phyloP scores from a whole-genome alignment of 2,329 filamentous ascomycete genomes.

The Trichophyton mentagrophytes region DNA sequence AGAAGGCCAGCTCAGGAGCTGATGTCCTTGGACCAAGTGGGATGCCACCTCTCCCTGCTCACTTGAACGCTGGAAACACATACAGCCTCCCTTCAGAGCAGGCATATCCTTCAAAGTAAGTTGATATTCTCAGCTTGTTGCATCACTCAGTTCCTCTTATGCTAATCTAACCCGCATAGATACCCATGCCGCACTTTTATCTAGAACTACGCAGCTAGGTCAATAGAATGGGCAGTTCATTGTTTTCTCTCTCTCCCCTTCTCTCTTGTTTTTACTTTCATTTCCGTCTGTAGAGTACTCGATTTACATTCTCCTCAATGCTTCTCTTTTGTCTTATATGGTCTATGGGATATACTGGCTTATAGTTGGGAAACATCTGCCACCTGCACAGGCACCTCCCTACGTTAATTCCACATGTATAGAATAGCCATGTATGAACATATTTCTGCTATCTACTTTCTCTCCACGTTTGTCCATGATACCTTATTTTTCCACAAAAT shows the following conservation, averaged over 20 bases:
- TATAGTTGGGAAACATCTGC: neutral
- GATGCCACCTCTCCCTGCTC: slow-evolving; percentile 73
- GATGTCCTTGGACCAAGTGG: slow-evolving; percentile 61
- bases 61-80: slow-evolving; percentile 45
- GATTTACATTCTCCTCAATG: neutral
- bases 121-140: slow-evolving; percentile 13
- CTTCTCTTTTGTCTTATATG: neutral
- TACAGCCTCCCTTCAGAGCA: slow-evolving; percentile 57
- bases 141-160: slow-evolving; percentile 11
- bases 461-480: neutral
- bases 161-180: slow-evolving; percentile 18
- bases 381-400: neutral
- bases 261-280: neutral
- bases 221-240: neutral
- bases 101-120: slow-evolving; percentile 55
- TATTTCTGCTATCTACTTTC: neutral
- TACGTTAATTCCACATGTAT: neutral
- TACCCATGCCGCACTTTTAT: slow-evolving; percentile 37
- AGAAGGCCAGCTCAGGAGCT: slow-evolving; percentile 41
- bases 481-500: no score
- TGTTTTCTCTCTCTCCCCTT: neutral
- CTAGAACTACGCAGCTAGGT: slow-evolving; percentile 14
- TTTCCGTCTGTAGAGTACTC: neutral
- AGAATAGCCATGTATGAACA: neutral
- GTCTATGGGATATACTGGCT: neutral